phyloP scores from a whole-genome alignment of 164 flowering plant species.

The Echeveria elegans region DNA sequence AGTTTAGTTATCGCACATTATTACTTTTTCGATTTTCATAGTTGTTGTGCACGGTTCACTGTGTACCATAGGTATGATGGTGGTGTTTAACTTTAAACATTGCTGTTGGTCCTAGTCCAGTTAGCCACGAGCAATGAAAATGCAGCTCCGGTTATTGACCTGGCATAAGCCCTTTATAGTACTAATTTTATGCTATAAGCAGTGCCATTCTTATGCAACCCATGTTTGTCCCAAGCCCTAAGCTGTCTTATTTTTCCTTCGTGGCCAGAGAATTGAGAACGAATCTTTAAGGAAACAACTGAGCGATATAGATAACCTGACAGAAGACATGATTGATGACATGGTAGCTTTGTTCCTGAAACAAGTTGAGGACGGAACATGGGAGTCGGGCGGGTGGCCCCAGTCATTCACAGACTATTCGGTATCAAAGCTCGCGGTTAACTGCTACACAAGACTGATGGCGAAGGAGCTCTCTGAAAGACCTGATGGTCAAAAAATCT shows the following conservation, averaged over 20 bases:
- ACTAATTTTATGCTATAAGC: background rate
- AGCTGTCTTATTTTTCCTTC: background rate
- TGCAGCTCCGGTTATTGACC: background rate
- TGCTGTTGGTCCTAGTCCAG: background rate
- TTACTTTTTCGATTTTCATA: background rate
- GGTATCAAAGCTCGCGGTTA: slow-evolving; percentile 78
- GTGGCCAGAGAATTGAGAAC: slow-evolving; percentile 57
- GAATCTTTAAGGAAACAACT: slow-evolving; percentile 45
- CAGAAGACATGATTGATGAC: slow-evolving; percentile 69
- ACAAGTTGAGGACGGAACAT: slow-evolving; percentile 68
- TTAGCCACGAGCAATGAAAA: background rate
- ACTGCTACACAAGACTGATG: slow-evolving; percentile 67
- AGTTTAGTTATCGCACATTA: slow-evolving; percentile 17
- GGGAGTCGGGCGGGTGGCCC: slow-evolving; percentile 85
- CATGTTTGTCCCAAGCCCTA: background rate
- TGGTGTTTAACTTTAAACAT: background rate
- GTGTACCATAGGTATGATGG: background rate
- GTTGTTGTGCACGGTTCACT: background rate
- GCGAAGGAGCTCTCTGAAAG: slow-evolving; percentile 42
- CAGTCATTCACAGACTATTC: slow-evolving; percentile 77
- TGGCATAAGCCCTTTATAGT: background rate
- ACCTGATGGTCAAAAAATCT: slow-evolving; percentile 61
- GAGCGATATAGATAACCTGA: slow-evolving; percentile 37
- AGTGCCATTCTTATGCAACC: background rate
- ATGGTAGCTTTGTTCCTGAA: slow-evolving; percentile 45